Base-by-base conservation (phyloP, 1,284 basidiomycete species). In the Fomitopsis betulina region DNA sequence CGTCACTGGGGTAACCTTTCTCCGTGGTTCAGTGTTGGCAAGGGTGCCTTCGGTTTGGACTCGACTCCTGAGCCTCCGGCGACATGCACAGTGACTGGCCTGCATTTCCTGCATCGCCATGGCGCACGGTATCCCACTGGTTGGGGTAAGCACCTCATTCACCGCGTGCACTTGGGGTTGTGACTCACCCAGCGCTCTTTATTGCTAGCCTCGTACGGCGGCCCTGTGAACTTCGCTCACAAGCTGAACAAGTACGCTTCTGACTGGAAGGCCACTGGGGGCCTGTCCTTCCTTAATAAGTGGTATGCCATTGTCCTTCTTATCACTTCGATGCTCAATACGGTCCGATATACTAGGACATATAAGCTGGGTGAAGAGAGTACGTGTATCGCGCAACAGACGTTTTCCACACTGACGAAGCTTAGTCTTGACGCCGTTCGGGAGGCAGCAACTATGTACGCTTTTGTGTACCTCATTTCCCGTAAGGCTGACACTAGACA, bases 1-100 rank as follows among this genome's bases (percentile, higher is more conserved):
- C 83, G 81, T 66, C 80, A 83, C 51, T 93, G 92, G 90, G 93
- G 93, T 0, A 93, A 93, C 67, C 72, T 94, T 40, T 86, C 89
- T 0, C 93, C 93, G 8, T 93, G 91, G 89, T 92, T 88, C 71
- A 91, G 87, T 58, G 85, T 92, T 47, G 76, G 77, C n/a, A 77
- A 75, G 32, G 81, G 78, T 10, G 75, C 80, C 2, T 94, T 93
- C 72, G 92, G 93, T 1, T 65, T 93, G 8, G 79, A 89, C 65
- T 86, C 91, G 0, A 78, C 81, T 10, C 86, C 90, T 0, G 81
- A 84, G 42, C 74, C 85, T 1, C 93, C 93, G 6, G 78, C 86
- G 32, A 79, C 77, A 4, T 94, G 93, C 70, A 73, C 76, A 10
- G 74, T 94, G 50, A 89, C 83, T 40, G 89, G 87, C 9, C 72